Evolutionary conservation across 2,329 filamentous ascomycete species (phyloP).

Genomic region (Epichloe elymi): DNA sequence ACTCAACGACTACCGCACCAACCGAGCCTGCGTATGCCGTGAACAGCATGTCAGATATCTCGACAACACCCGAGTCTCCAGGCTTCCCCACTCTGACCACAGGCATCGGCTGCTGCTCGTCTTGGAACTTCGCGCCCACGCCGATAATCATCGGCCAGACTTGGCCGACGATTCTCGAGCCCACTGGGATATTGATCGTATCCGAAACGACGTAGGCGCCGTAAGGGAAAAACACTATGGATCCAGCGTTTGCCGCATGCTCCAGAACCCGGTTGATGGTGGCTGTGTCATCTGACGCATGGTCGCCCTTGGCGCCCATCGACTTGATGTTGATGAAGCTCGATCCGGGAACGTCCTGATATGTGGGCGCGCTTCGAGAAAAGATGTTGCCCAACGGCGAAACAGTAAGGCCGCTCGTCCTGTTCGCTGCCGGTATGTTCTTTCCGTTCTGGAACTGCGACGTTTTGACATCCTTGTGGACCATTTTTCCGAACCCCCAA

Average conservation of each 20-base stretch:
- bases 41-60: conserved; percentile 51
- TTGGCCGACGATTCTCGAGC: conserved; percentile 34
- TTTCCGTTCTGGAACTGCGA: not conserved
- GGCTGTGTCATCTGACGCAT: conserved; percentile 47
- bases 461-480: not conserved
- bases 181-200: conserved; percentile 32
- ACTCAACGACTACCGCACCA: conserved; percentile 50
- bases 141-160: conserved; percentile 34
- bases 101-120: conserved; percentile 37
- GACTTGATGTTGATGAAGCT: conserved; percentile 5
- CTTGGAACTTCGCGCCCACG: conserved; percentile 33
- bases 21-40: conserved; percentile 44
- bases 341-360: not conserved
- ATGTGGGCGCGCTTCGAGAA: not conserved
- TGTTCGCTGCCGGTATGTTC: not conserved
- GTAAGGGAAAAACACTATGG: conserved; percentile 5
- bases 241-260: conserved; percentile 12
- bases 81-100: conserved; percentile 44
- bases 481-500: conserved; percentile 2
- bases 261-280: conserved; percentile 18
- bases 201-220: conserved; percentile 29
- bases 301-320: conserved; percentile 51
- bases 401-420: not conserved
- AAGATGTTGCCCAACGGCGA: not conserved
- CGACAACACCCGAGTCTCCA: conserved; percentile 44